A percentile compares a stretch with the other conserved stretches of the same genome.
Conservation (phyloP, 768 basidiomycete genomes). For the Termitomyces sp. region DNA sequence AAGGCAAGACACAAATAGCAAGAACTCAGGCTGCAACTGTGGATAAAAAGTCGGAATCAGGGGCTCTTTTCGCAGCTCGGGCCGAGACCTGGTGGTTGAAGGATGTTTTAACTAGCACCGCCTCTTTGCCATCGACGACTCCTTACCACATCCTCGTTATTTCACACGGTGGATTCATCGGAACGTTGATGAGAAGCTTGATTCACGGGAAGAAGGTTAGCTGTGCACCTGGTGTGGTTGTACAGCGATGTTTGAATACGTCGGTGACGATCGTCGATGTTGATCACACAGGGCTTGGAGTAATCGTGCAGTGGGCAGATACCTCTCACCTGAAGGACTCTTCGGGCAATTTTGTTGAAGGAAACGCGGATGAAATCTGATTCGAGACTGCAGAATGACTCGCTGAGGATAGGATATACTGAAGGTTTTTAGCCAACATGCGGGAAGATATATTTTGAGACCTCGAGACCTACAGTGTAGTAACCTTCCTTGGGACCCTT, state of each 20-base stretch:
- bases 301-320: constrained; percentile 50
- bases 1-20: constrained; percentile 35
- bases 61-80: constrained; percentile 40
- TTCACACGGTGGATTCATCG: constrained; percentile 65
- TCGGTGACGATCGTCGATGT: constrained; percentile 60
- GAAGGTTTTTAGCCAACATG: too few species aligned
- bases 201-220: constrained; percentile 33
- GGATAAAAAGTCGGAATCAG: constrained; percentile 33
- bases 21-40: constrained; percentile 15
- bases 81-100: constrained; percentile 58
- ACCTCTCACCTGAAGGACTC: constrained; percentile 42
- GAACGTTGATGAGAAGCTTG: constrained; percentile 43
- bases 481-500: too few species aligned
- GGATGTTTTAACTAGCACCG: constrained; percentile 28
- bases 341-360: constrained; percentile 28
- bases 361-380: constrained; percentile 46
- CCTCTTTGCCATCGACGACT: constrained; percentile 17
- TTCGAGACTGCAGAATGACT: not conserved
- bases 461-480: too few species aligned
- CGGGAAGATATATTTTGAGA: too few species aligned
- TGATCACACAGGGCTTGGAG: constrained; percentile 28
- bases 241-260: constrained; percentile 42
- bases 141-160: constrained; percentile 50
- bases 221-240: constrained; percentile 29
- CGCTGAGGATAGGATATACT: too few species aligned